Conservation (phyloP, 2,329 filamentous ascomycete genomes). For the Mycosphaerella arachidis region DNA sequence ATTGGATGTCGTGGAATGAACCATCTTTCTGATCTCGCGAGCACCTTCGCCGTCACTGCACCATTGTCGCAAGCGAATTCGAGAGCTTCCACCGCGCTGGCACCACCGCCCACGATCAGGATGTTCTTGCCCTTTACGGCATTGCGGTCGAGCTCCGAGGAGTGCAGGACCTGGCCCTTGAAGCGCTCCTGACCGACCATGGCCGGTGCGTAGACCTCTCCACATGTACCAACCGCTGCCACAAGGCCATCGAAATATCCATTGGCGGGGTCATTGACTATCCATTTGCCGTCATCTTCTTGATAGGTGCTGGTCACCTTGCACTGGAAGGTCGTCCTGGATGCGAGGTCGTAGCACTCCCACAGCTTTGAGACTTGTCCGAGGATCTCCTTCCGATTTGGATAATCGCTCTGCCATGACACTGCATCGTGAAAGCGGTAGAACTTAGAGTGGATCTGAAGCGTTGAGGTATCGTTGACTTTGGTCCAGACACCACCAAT, state of each 20-base stretch:
- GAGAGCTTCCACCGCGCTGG: conserved; percentile 75
- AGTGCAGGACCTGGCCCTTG: conserved; percentile 70
- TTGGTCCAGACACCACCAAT: conserved; percentile 39
- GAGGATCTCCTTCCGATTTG: conserved; percentile 69
- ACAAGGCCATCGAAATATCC: conserved; percentile 76
- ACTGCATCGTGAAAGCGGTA: conserved; percentile 82
- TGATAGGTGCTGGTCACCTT: conserved; percentile 65
- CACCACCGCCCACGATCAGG: conserved; percentile 73
- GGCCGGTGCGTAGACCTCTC: conserved; percentile 55
- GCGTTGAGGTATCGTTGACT: conserved; percentile 68
- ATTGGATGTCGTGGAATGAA: conserved; percentile 63
- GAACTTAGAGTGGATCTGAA: conserved; percentile 82
- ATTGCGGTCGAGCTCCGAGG: conserved; percentile 69
- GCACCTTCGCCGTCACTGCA: conserved; percentile 64
- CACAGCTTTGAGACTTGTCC: conserved; percentile 67
- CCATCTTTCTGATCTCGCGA: conserved; percentile 38
- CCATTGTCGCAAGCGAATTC: conserved; percentile 68
- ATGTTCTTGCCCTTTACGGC: conserved; percentile 70
- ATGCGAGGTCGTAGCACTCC: conserved; percentile 67
- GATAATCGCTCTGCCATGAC: conserved; percentile 68
- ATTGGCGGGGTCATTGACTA: conserved; percentile 66
- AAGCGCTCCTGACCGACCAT: conserved; percentile 55
- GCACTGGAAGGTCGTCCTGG: conserved; percentile 66
- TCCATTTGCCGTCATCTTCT: conserved; percentile 65
- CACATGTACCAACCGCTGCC: conserved; percentile 73